Percentiles rank a stretch among this genome's conserved stretches.
Conservation (phyloP, 768 basidiomycete genomes). For the Cyclocybe cylindracea region DNA sequence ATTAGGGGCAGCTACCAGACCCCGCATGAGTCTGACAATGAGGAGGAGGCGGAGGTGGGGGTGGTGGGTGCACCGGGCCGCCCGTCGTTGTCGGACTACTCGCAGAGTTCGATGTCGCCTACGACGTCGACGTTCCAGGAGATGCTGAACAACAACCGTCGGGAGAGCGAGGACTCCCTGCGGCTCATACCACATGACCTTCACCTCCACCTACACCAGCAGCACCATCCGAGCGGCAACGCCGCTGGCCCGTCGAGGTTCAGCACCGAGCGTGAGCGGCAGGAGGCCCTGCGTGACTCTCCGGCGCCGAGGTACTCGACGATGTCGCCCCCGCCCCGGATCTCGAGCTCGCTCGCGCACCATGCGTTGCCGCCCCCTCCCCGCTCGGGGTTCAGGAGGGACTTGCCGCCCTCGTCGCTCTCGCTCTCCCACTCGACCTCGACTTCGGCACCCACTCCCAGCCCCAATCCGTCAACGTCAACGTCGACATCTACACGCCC, state of each 20-base stretch:
- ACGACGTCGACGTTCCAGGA: slow-evolving; percentile 83
- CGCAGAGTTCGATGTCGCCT: slow-evolving; percentile 61
- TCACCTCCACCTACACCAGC: no score
- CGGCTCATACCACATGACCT: no score
- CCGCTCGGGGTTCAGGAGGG: slow-evolving; percentile 28
- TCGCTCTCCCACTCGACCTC: slow-evolving; percentile 16
- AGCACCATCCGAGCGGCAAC: no score
- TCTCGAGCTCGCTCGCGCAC: slow-evolving; percentile 61
- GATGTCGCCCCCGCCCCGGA: slow-evolving; percentile 62
- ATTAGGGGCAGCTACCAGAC: slow-evolving; percentile 20
- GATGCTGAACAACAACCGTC: slow-evolving; percentile 36
- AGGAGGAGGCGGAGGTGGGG: slow-evolving; percentile 42
- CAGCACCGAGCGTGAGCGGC: slow-evolving; percentile 27
- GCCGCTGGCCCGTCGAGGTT: slow-evolving; percentile 24
- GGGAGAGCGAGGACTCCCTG: no score
- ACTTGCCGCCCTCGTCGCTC: slow-evolving; percentile 21
- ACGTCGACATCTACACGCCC: no score
- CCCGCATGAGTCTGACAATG: slow-evolving; percentile 34
- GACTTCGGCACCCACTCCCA: slow-evolving; percentile 6
- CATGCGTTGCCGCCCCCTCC: slow-evolving; percentile 62
- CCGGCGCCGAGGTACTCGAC: slow-evolving; percentile 36
- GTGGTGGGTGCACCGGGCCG: slow-evolving; percentile 54
- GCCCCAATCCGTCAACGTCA: no score
- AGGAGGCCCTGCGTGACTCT: slow-evolving; percentile 21
- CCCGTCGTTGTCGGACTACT: slow-evolving; percentile 66